Base-by-base conservation (phyloP, 164 flowering plant species). In the Annona cherimola region DNA sequence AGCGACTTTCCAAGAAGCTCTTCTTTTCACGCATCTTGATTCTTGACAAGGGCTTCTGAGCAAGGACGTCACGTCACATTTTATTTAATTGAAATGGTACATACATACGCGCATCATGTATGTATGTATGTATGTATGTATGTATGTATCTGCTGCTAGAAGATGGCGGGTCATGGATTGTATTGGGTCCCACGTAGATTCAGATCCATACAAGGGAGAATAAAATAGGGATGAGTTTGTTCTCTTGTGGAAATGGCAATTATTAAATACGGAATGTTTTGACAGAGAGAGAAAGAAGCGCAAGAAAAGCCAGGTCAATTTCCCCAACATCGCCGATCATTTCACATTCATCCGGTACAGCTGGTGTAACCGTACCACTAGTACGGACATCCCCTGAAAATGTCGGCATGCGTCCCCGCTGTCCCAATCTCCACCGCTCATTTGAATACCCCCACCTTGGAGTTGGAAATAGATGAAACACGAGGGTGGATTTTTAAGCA, bases 31-130 rank as follows among this genome's bases (percentile, higher is more conserved):
- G 35, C 35, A 26, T 26, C 35, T 26, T 26, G 35, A 26, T 26
- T 26, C 35, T 26, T 26, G 35, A 26, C 35, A 26, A 26, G 35
- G 35, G 35, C 35, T 26, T 26, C 35, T 26, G 35, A 26, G 35
- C 35, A 26, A 0, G 35, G 35, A 26, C 35, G 35, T 26, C 35
- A 26, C 35, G 35, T 26, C 35, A 26, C 35, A 26, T 26, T 26
- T 26, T 26, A 26, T 26, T 26, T 26, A 26, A 26, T 26, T 26
- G 35, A 26, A 26, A 26, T 26, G 35, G 35, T 67, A n/a, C 20
- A 71, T 67, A 72, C 39, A 76, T 79, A 69, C 61, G 59, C 72
- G 66, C 55, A 45, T 54, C 45, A 45, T 63, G 43, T 41, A 73
- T 72, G 46, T 4, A 50, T 50, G 57, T 11, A 50, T 50, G 54